A percentile compares a stretch with the other conserved stretches of the same genome.
Conservation (phyloP, 1,284 basidiomycete species). For the Schizophyllum amplum region DNA sequence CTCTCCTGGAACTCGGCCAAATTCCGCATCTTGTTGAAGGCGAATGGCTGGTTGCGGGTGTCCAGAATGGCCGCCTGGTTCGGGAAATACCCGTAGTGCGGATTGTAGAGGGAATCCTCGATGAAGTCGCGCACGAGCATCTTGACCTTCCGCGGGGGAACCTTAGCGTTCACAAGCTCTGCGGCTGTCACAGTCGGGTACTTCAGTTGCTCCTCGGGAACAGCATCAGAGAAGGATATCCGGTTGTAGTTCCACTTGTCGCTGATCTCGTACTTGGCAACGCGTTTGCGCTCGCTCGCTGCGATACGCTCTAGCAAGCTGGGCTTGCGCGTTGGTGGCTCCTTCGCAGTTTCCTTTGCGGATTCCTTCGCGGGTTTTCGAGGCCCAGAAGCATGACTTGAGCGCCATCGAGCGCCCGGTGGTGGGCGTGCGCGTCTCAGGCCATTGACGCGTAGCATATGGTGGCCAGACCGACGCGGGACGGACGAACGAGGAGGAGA, state of each 20-base stretch:
- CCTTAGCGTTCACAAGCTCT: conserved; percentile 49
- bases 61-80: conserved; percentile 86
- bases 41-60: conserved; percentile 55
- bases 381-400: no score
- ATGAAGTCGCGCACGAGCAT: conserved; percentile 98
- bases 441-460: not conserved
- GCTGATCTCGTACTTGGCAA: not conserved
- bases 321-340: not conserved
- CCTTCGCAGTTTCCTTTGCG: not conserved
- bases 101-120: conserved; percentile 95
- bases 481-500: not conserved
- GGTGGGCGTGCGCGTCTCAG: not conserved
- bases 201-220: conserved; percentile 36
- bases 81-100: conserved; percentile 95
- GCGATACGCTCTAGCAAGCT: not conserved
- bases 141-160: conserved; percentile 76
- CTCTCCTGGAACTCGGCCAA: conserved; percentile 74
- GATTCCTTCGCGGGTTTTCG: not conserved
- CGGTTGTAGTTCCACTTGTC: conserved; percentile 71
- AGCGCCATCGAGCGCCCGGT: not conserved
- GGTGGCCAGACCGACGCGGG: not conserved
- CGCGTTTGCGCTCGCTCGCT: not conserved
- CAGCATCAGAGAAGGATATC: conserved; percentile 40
- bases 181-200: conserved; percentile 72
- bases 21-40: conserved; percentile 66